These are phyloP conservation scores for Botryotinia calthae DNA, from an alignment of 2,329 filamentous ascomycete species.

Conservation along the genomic window DNA sequence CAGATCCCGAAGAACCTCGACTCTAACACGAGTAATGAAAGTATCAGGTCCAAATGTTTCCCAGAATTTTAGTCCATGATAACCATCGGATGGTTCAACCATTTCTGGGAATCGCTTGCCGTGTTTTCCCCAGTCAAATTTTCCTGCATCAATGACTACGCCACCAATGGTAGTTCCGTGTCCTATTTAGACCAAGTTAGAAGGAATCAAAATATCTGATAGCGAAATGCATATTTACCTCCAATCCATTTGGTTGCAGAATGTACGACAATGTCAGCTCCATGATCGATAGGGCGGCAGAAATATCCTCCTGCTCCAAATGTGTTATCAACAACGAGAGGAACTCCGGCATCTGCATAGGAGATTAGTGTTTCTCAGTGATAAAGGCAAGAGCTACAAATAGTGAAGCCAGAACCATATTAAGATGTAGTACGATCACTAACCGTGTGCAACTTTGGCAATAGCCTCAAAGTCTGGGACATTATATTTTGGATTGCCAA, in stretches of 20 bases:
- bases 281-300: constrained; percentile 80
- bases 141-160: constrained; percentile 81
- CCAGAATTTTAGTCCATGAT: constrained; percentile 92
- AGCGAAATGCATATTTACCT: neutral
- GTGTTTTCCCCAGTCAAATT: constrained; percentile 90
- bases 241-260: constrained; percentile 97
- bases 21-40: constrained; percentile 80
- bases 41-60: constrained; percentile 82
- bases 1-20: constrained; percentile 85
- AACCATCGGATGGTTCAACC: constrained; percentile 81
- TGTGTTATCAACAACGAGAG: constrained; percentile 78
- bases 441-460: constrained; percentile 71
- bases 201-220: neutral
- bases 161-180: constrained; percentile 90
- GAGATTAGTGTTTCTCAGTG: neutral
- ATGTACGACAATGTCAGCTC: constrained; percentile 90
- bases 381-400: neutral
- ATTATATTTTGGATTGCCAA: constrained; percentile 87
- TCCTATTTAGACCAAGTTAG: constrained; percentile 44
- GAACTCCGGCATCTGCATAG: constrained; percentile 47
- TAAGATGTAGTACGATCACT: neutral
- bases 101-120: constrained; percentile 89
- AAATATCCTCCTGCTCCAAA: constrained; percentile 92
- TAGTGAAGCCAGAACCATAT: too few relatives aligned
- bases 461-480: constrained; percentile 91